A percentile compares a stretch with the other conserved stretches of the same genome.
phyloP scores from a whole-genome alignment of 805 yeast genomes.

The Ascoidea rubescens region DNA sequence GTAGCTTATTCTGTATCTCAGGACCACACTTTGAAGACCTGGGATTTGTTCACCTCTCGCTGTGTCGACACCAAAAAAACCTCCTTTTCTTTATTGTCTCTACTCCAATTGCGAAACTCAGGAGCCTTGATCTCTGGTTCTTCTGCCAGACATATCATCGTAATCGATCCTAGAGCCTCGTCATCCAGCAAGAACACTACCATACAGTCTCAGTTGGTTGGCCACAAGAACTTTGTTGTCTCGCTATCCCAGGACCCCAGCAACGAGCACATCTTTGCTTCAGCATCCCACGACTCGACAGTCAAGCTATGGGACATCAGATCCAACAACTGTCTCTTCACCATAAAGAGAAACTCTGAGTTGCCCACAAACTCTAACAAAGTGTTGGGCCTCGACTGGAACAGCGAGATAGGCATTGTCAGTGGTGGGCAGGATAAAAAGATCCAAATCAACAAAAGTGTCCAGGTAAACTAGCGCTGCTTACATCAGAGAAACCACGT shows the following conservation, averaged over 20 bases:
- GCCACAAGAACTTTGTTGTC: constrained; percentile 87
- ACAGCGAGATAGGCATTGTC: constrained; percentile 60
- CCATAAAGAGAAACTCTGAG: constrained; percentile 57
- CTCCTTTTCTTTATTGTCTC: constrained; percentile 68
- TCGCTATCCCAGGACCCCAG: constrained; percentile 61
- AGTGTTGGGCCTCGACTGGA: constrained; percentile 85
- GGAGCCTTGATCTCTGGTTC: constrained; percentile 86
- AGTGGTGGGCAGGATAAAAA: constrained; percentile 94
- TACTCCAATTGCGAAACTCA: constrained; percentile 51
- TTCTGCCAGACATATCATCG: constrained; percentile 89
- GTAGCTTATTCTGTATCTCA: constrained; percentile 92
- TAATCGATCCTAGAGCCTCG: constrained; percentile 77
- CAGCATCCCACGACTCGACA: constrained; percentile 95
- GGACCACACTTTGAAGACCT: constrained; percentile 89
- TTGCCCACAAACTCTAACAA: constrained; percentile 35
- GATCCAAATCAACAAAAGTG: constrained; percentile 59
- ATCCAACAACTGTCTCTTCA: constrained; percentile 68
- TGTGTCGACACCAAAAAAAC: constrained; percentile 83
- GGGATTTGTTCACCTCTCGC: constrained; percentile 85
- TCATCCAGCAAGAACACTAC: constrained; percentile 38
- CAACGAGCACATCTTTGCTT: constrained; percentile 69
- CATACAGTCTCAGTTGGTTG: constrained; percentile 60
- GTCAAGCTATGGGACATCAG: constrained; percentile 93
- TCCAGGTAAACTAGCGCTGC: too few relatives aligned
- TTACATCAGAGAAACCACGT: too few relatives aligned